Evolutionary conservation across 2,329 filamentous ascomycete species (phyloP).

Genomic region (Colletotrichum sp.): DNA sequence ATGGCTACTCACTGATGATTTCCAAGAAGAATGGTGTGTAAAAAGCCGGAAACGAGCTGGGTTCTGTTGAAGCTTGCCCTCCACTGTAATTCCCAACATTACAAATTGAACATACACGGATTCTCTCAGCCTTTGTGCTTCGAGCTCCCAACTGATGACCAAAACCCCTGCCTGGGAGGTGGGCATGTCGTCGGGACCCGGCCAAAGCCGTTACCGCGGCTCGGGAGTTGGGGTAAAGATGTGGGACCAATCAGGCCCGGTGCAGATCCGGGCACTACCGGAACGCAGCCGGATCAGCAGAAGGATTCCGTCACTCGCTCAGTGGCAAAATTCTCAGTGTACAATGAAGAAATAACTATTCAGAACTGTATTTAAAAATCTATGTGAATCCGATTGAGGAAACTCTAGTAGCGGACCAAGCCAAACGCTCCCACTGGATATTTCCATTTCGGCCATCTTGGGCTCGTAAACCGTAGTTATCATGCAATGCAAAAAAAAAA

Average conservation of each 20-base stretch:
- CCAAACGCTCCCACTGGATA: constrained; percentile 20
- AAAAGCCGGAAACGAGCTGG: no score
- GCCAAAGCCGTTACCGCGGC: neutral
- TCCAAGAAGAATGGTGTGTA: no score
- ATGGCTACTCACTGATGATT: neutral
- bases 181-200: neutral
- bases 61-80: no score
- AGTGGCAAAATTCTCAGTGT: neutral
- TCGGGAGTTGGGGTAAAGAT: neutral
- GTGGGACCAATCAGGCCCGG: neutral
- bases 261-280: neutral
- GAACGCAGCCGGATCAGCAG: neutral
- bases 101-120: no score
- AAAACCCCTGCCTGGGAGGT: no score
- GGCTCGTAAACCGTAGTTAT: constrained; percentile 16
- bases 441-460: constrained; percentile 8
- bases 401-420: neutral
- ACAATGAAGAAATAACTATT: neutral
- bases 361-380: neutral
- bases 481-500: constrained; percentile 6
- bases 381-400: neutral
- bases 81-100: no score
- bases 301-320: neutral
- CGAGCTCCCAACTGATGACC: no score
- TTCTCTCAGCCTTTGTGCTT: no score